Evolutionary conservation across 2,329 filamentous ascomycete species (phyloP).

Genomic region (Chaetomium sp.): DNA sequence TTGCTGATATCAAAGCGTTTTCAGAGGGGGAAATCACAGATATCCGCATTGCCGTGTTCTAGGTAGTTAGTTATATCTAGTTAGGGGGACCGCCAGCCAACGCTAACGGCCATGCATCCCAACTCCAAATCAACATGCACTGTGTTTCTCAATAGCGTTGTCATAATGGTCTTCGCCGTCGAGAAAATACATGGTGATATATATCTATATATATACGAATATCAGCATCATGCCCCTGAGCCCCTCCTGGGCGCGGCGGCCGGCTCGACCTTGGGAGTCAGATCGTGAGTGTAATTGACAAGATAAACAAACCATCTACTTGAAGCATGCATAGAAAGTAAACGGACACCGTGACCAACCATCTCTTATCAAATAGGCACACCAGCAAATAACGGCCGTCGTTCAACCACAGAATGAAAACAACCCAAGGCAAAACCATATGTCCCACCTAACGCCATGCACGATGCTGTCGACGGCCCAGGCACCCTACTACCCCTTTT

Average conservation of each 20-base stretch:
- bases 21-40: background rate
- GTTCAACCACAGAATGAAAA: slow-evolving; percentile 3
- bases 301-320: background rate
- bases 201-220: no score
- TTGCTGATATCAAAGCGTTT: background rate
- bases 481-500: slow-evolving; percentile 9
- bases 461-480: slow-evolving; percentile 29
- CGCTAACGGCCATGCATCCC: no score
- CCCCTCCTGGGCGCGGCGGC: no score
- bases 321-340: background rate
- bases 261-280: background rate
- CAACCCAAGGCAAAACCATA: slow-evolving; percentile 10
- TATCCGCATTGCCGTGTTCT: background rate
- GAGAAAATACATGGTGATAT: no score
- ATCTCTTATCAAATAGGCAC: background rate
- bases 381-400: background rate
- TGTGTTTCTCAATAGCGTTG: no score
- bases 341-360: background rate
- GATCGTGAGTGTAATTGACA: background rate
- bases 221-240: no score
- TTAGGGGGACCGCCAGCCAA: no score
- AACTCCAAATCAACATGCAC: no score
- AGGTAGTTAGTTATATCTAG: no score
- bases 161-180: no score
- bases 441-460: slow-evolving; percentile 34